These are phyloP conservation scores for Claviceps sorghi DNA, from an alignment of 2,329 filamentous ascomycete genomes.

Conservation along the genomic window DNA sequence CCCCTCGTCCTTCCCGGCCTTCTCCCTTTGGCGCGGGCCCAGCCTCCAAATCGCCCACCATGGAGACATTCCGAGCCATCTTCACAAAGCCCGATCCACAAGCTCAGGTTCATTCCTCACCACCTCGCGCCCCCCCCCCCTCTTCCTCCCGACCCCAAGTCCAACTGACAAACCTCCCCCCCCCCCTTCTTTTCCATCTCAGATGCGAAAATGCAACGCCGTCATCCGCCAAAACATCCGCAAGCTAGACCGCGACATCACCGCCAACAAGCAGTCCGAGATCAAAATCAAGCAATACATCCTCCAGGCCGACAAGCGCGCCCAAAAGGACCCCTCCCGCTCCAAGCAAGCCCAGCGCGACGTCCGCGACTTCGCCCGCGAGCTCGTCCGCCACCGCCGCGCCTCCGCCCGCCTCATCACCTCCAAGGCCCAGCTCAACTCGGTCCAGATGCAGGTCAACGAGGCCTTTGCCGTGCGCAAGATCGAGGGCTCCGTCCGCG, in stretches of 20 bases:
- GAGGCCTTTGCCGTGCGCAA: constrained; percentile 91
- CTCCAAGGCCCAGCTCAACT: constrained; percentile 79
- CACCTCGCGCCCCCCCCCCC: neutral
- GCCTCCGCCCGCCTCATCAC: constrained; percentile 63
- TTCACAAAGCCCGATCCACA: constrained; percentile 89
- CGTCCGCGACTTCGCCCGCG: constrained; percentile 74
- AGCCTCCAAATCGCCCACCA: constrained; percentile 24
- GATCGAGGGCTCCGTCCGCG: constrained; percentile 82
- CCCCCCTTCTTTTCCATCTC: too few species aligned
- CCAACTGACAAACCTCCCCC: neutral
- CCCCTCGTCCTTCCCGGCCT: constrained; percentile 3
- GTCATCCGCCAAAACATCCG: constrained; percentile 82
- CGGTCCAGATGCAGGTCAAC: constrained; percentile 93
- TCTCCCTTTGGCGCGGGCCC: neutral
- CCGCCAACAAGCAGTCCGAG: constrained; percentile 63
- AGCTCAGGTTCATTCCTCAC: constrained; percentile 51
- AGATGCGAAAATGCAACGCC: constrained; percentile 92
- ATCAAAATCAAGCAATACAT: constrained; percentile 75
- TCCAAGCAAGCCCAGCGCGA: constrained; percentile 67
- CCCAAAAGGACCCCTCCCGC: constrained; percentile 64
- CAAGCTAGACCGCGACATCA: constrained; percentile 88
- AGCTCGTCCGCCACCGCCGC: constrained; percentile 71
- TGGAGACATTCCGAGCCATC: constrained; percentile 77
- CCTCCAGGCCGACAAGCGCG: constrained; percentile 65
- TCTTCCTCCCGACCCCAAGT: constrained; percentile 3